Percentiles rank a stretch among this genome's conserved stretches.
Conservation (phyloP, 2,329 filamentous ascomycete species). For the Alternaria arbusti region DNA sequence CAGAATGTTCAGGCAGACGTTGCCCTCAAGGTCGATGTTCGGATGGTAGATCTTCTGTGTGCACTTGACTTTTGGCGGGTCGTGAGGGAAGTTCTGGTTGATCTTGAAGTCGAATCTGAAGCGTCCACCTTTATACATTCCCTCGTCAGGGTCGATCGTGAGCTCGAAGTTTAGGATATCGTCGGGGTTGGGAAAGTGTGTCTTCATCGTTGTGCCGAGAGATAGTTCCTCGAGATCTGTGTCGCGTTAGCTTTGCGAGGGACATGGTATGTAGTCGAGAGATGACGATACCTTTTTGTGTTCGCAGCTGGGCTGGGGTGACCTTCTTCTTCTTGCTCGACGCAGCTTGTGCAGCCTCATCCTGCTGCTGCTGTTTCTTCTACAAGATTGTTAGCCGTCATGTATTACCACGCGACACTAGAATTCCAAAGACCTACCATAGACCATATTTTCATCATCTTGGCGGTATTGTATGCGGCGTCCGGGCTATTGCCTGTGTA, state of each 20-base stretch:
- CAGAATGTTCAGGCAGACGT: conserved; percentile 96
- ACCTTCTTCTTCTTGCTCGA: conserved; percentile 97
- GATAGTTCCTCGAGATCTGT: conserved; percentile 82
- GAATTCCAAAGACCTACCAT: conserved; percentile 69
- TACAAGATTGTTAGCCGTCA: conserved; percentile 52
- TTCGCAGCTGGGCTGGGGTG: conserved; percentile 90
- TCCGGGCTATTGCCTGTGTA: conserved; percentile 4
- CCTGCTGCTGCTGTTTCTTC: conserved; percentile 92
- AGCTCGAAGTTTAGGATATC: conserved; percentile 85
- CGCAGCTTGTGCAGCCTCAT: conserved; percentile 81
- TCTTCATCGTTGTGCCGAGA: conserved; percentile 80
- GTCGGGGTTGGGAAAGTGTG: conserved; percentile 80
- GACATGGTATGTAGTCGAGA: not conserved
- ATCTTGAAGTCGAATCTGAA: conserved; percentile 94
- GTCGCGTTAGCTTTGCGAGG: conserved; percentile 12
- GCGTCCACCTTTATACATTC: conserved; percentile 83
- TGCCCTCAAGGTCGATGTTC: conserved; percentile 97
- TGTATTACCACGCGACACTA: not conserved
- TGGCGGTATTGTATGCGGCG: conserved; percentile 50
- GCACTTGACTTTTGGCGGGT: conserved; percentile 96
- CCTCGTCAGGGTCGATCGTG: conserved; percentile 83
- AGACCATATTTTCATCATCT: conserved; percentile 99
- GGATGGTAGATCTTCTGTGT: conserved; percentile 99
- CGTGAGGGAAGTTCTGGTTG: conserved; percentile 94
- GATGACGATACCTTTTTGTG: conserved; percentile 81